These are phyloP conservation scores for Tuber magnatum DNA, from an alignment of 495 filamentous ascomycete species.

Conservation along the genomic window DNA sequence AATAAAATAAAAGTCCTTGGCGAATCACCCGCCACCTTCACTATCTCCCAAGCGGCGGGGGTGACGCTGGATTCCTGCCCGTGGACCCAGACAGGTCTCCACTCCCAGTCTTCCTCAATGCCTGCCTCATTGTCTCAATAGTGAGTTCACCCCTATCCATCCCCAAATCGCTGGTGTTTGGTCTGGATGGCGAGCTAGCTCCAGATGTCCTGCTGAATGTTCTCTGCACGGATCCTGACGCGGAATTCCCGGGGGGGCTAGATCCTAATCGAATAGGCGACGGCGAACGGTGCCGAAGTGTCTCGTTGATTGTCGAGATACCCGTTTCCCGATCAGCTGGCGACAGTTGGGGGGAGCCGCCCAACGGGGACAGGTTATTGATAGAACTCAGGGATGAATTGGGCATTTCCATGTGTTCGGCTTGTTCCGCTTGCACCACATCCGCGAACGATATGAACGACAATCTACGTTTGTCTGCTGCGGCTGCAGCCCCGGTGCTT, in stretches of 20 bases:
- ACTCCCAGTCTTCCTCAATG: conserved; percentile 70
- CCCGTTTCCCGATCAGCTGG: conserved; percentile 26
- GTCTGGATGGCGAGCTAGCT: conserved; percentile 32
- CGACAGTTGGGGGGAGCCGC: conserved; percentile 50
- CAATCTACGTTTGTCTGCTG: conserved; percentile 66
- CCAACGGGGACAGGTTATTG: conserved; percentile 59
- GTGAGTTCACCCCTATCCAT: conserved; percentile 59
- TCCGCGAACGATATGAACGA: conserved; percentile 94
- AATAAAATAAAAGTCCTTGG: not conserved
- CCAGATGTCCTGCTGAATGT: conserved; percentile 25
- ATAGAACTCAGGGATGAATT: conserved; percentile 31
- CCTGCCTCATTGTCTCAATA: conserved; percentile 87
- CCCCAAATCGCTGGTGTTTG: conserved; percentile 29
- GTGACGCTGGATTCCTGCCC: conserved; percentile 15
- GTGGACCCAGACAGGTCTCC: conserved; percentile 54
- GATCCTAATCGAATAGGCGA: conserved; percentile 43
- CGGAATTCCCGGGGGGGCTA: conserved; percentile 46
- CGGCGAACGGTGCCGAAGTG: conserved; percentile 32
- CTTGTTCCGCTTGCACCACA: conserved; percentile 83
- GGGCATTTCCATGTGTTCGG: conserved; percentile 16
- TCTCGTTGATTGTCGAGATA: conserved; percentile 36
- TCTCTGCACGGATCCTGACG: conserved; percentile 25
- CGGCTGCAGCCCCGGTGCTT: conserved; percentile 15
- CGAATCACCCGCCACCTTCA: not conserved
- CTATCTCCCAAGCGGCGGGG: not conserved